Conservation (phyloP, 495 filamentous ascomycete genomes). For the Penicillium ochrochloron region DNA sequence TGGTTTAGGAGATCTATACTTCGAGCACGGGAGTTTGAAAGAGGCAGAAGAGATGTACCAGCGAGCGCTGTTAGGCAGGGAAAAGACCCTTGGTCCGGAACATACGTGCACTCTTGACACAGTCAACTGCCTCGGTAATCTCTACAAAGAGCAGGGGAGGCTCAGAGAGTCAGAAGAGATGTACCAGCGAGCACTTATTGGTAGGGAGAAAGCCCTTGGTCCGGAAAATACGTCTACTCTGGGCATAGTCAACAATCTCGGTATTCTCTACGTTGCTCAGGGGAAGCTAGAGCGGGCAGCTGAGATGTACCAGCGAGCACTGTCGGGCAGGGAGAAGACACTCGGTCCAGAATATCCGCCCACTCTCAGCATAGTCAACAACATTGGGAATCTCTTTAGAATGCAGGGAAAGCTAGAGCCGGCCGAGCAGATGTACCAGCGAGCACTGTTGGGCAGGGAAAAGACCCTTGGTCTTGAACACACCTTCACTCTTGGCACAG, state of each 20-base stretch:
- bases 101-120: constrained; percentile 38
- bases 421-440: background rate
- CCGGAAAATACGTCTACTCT: background rate
- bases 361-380: constrained; percentile 38
- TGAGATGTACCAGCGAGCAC: constrained; percentile 24
- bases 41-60: constrained; percentile 44
- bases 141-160: constrained; percentile 27
- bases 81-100: constrained; percentile 38
- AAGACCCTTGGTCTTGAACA: too few relatives aligned
- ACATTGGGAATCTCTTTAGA: constrained; percentile 29
- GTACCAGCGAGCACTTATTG: constrained; percentile 13
- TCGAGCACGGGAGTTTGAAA: constrained; percentile 33
- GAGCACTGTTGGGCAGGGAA: background rate
- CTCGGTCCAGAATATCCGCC: constrained; percentile 31
- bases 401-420: constrained; percentile 15
- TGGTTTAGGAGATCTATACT: constrained; percentile 23
- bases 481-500: too few relatives aligned
- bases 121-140: constrained; percentile 34
- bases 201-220: background rate
- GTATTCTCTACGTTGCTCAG: background rate
- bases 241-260: background rate
- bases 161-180: constrained; percentile 32
- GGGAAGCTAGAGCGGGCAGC: constrained; percentile 20
- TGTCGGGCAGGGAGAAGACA: constrained; percentile 36
- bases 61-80: constrained; percentile 30